Conservation (phyloP, 345 rosid genomes). For the Isatis tinctoria region DNA sequence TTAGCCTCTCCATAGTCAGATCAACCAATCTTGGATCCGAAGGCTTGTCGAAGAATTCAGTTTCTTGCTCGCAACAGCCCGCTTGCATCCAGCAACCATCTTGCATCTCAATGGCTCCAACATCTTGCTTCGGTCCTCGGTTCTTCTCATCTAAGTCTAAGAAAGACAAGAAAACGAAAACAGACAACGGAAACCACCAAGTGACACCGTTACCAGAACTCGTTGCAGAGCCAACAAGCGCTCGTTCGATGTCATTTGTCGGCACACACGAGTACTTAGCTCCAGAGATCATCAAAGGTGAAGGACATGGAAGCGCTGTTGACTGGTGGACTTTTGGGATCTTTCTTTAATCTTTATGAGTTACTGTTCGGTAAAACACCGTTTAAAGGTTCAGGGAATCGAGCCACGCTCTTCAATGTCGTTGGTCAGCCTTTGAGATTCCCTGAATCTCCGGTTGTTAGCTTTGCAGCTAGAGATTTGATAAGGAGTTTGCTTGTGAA, state of each 20-base stretch:
- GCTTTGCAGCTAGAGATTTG: conserved; percentile 70
- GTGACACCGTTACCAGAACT: conserved; percentile 83
- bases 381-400: conserved; percentile 76
- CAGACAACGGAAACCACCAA: conserved; percentile 54
- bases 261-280: conserved; percentile 91
- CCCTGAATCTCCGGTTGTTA: conserved; percentile 71
- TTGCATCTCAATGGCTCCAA: conserved; percentile 50
- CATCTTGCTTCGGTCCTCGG: conserved; percentile 58
- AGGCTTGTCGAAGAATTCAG: conserved; percentile 44
- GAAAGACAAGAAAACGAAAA: conserved; percentile 49
- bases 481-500: conserved; percentile 78
- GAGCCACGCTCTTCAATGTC: conserved; percentile 78
- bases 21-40: conserved; percentile 45
- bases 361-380: conserved; percentile 82
- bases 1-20: conserved; percentile 55
- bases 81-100: conserved; percentile 63
- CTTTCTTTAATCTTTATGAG: conserved; percentile 69
- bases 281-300: conserved; percentile 81
- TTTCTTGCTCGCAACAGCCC: conserved; percentile 50
- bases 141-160: conserved; percentile 53
- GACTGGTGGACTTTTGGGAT: conserved; percentile 95
- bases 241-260: conserved; percentile 87
- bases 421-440: conserved; percentile 76
- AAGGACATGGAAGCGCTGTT: conserved; percentile 86
- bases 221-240: conserved; percentile 87